phyloP scores from a whole-genome alignment of 176 grass and related monocot genomes.

The Phragmites australis region DNA sequence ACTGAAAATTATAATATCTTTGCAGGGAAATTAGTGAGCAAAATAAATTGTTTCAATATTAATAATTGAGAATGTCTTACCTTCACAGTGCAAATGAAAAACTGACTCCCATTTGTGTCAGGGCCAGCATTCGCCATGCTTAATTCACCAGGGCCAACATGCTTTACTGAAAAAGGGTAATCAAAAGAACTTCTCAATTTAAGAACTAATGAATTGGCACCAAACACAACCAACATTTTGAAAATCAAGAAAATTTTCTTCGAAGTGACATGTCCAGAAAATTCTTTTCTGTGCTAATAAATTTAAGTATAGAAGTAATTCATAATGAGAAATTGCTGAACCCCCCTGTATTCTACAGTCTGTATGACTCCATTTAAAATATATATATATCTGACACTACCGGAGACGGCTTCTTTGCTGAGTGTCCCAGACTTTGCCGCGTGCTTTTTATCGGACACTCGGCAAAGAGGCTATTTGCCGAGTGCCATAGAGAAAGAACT shows the following conservation, averaged over 20 bases:
- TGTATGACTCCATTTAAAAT: neutral
- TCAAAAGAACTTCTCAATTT: conserved; percentile 1
- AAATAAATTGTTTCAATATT: neutral
- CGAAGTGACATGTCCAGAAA: neutral
- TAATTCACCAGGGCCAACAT: conserved; percentile 60
- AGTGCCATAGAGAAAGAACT: no score
- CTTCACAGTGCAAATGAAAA: conserved; percentile 72
- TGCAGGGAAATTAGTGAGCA: neutral
- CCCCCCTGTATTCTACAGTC: neutral
- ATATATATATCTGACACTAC: no score
- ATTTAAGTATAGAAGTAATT: neutral
- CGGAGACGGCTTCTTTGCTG: no score
- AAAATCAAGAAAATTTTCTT: neutral
- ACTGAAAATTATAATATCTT: neutral
- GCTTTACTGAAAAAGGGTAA: conserved; percentile 59
- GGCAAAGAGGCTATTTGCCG: no score
- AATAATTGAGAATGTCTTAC: conserved; percentile 35
- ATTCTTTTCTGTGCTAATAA: neutral
- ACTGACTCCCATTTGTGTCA: conserved; percentile 70
- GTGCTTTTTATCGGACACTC: no score
- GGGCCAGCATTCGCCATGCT: conserved; percentile 80
- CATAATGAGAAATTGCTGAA: neutral
- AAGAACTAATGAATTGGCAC: conserved; percentile 19
- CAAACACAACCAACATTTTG: neutral
- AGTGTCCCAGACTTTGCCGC: no score